Conservation (phyloP, 2,329 filamentous ascomycete species). For the Colletotrichum sp. region DNA sequence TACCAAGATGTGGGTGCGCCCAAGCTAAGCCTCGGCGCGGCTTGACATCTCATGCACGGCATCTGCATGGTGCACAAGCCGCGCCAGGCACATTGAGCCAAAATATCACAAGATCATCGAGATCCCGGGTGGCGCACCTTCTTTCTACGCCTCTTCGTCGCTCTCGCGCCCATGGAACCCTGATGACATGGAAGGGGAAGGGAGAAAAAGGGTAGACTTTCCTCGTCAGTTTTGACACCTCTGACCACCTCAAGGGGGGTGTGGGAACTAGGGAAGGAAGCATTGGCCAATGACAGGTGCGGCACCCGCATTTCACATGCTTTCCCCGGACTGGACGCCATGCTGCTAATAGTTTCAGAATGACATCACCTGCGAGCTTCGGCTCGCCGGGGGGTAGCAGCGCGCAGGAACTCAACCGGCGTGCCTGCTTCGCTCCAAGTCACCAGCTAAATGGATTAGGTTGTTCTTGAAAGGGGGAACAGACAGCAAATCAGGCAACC, state of each 20-base stretch:
- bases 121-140: not conserved
- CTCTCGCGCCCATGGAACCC: not conserved
- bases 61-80: not conserved
- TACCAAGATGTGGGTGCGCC: not conserved
- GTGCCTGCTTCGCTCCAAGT: not conserved
- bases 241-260: not conserved
- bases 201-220: not conserved
- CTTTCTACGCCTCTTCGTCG: not conserved
- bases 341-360: constrained; percentile 20
- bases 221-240: not conserved
- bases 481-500: not conserved
- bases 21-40: not conserved
- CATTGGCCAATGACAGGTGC: constrained; percentile 11
- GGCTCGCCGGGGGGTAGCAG: not conserved
- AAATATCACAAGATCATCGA: not conserved
- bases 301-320: constrained; percentile 10
- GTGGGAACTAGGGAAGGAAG: not conserved
- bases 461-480: not conserved
- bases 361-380: constrained; percentile 20
- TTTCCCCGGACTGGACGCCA: constrained; percentile 14
- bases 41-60: not conserved
- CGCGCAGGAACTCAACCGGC: not conserved
- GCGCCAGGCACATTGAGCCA: not conserved
- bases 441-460: not conserved
- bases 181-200: not conserved